Percentiles rank a stretch among this genome's conserved stretches.
phyloP scores from a whole-genome alignment of 352 stramenopile species.

The Phytophthora ohioensis region DNA sequence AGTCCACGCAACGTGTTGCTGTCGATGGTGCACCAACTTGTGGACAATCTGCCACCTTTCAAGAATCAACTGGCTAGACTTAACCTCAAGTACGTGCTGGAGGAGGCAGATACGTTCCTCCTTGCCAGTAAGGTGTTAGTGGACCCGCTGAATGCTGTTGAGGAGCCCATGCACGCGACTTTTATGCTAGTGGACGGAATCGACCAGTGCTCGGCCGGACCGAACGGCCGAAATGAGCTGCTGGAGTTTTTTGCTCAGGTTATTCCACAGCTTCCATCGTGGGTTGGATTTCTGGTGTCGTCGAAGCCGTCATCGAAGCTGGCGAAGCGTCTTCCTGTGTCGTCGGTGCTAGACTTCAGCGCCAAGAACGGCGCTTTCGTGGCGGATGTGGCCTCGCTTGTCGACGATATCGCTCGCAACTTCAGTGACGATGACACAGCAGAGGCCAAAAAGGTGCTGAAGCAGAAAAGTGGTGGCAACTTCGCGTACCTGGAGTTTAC shows the following conservation, averaged over 20 bases:
- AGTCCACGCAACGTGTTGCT: constrained; percentile 76
- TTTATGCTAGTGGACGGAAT: constrained; percentile 81
- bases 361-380: constrained; percentile 67
- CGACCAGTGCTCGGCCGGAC: constrained; percentile 64
- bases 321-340: constrained; percentile 63
- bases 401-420: constrained; percentile 64
- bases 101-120: constrained; percentile 74
- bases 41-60: constrained; percentile 68
- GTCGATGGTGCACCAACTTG: constrained; percentile 86
- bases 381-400: constrained; percentile 57
- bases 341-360: constrained; percentile 82
- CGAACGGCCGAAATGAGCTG: constrained; percentile 66
- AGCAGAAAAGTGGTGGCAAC: constrained; percentile 78
- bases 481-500: constrained; percentile 87
- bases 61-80: constrained; percentile 86
- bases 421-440: constrained; percentile 55
- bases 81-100: constrained; percentile 84
- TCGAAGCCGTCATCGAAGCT: constrained; percentile 76
- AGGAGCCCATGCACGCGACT: constrained; percentile 66
- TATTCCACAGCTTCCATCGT: constrained; percentile 68
- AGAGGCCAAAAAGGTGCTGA: constrained; percentile 63
- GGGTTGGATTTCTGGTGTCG: constrained; percentile 76
- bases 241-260: constrained; percentile 72
- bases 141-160: constrained; percentile 73
- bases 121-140: constrained; percentile 80